Evolutionary conservation across 495 filamentous ascomycete species (phyloP).

Genomic region (Neurospora africana): DNA sequence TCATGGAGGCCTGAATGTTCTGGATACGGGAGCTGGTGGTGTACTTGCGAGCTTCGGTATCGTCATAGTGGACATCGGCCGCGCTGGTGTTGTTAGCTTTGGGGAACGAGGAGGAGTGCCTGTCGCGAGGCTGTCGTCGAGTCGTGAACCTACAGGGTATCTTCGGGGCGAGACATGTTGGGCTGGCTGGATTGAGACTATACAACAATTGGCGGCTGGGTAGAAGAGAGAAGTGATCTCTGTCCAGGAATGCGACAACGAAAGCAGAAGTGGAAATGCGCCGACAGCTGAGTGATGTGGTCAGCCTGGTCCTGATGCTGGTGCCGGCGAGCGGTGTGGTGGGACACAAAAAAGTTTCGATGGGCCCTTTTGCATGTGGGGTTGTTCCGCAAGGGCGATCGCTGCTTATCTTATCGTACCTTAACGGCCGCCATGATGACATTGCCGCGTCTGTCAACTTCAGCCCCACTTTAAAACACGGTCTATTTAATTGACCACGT

Average conservation of each 20-base stretch:
- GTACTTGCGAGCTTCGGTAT: conserved; percentile 88
- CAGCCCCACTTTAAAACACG: conserved; percentile 5
- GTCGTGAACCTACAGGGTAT: conserved; percentile 57
- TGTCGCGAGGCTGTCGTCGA: conserved; percentile 6
- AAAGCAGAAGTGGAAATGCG: neutral
- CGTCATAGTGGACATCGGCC: conserved; percentile 94
- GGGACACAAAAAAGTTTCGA: neutral
- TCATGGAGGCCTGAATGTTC: conserved; percentile 91
- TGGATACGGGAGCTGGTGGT: conserved; percentile 95
- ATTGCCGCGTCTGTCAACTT: neutral
- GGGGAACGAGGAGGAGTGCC: conserved; percentile 4
- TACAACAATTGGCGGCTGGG: neutral
- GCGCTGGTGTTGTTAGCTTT: conserved; percentile 43
- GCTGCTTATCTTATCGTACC: conserved; percentile 10
- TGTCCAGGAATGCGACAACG: neutral
- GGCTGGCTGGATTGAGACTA: conserved; percentile 7
- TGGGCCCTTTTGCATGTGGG: neutral
- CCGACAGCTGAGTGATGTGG: neutral
- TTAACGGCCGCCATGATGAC: neutral
- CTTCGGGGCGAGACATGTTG: conserved; percentile 92
- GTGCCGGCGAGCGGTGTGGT: neutral
- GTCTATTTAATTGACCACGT: conserved; percentile 7
- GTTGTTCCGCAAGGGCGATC: neutral
- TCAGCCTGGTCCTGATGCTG: neutral
- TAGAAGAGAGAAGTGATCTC: neutral